Percentiles rank a stretch among this genome's conserved stretches.
phyloP scores from a whole-genome alignment of 495 filamentous ascomycete genomes.

The Parachaetomium inaequale region DNA sequence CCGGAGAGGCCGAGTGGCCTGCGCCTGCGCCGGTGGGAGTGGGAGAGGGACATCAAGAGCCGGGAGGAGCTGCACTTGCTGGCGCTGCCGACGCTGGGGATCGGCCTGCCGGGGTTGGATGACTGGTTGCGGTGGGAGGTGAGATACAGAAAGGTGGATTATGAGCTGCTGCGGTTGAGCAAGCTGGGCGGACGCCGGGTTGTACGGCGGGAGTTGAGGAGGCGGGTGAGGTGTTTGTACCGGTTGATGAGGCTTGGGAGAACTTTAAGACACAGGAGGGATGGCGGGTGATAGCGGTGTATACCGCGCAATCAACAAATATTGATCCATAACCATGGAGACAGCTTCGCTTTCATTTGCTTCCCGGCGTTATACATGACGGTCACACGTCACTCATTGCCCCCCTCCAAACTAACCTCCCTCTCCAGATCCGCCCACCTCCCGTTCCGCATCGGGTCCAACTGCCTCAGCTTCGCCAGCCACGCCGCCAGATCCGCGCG shows the following conservation, averaged over 20 bases:
- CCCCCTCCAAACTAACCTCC: conserved; percentile 32
- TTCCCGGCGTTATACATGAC: background rate
- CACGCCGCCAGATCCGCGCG: conserved; percentile 52
- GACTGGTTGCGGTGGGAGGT: conserved; percentile 45
- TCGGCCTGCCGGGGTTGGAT: conserved; percentile 34
- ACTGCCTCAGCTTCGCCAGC: conserved; percentile 58
- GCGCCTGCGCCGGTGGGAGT: background rate
- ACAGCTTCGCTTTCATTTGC: too few species aligned
- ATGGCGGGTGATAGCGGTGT: too few species aligned
- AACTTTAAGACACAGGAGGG: too few species aligned
- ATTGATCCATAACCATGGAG: too few species aligned
- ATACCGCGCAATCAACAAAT: too few species aligned
- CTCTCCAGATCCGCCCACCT: conserved; percentile 64
- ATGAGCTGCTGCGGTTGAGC: conserved; percentile 23
- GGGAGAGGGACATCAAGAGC: conserved; percentile 2
- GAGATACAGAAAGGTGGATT: conserved; percentile 46
- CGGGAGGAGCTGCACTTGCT: conserved; percentile 34
- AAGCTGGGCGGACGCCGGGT: conserved; percentile 3
- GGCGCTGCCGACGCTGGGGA: conserved; percentile 49
- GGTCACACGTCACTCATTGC: background rate
- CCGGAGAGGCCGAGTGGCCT: background rate
- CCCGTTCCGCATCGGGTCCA: conserved; percentile 68
- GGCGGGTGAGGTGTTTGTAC: conserved; percentile 1
- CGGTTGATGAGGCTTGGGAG: background rate
- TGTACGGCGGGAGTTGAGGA: conserved; percentile 1